These are phyloP conservation scores for Trametes versicolor DNA, from an alignment of 1,284 basidiomycete species.

Conservation along the genomic window DNA sequence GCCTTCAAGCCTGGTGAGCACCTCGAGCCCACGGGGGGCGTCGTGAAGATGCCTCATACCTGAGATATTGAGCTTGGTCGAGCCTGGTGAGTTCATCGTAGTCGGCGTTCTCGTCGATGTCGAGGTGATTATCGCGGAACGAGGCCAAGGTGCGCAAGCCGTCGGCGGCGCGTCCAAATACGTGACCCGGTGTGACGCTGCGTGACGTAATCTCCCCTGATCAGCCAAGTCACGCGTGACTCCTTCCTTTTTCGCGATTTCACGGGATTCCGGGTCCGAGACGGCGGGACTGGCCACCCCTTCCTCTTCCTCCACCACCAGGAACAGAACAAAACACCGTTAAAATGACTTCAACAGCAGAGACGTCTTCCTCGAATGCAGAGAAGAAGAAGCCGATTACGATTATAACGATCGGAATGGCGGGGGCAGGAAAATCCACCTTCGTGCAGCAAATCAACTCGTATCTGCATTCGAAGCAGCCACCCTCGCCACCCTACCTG, in stretches of 20 bases:
- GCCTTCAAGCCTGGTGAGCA: constrained; percentile 46
- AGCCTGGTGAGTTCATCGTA: constrained; percentile 17
- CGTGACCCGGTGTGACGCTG: constrained; percentile 24
- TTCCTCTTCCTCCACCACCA: constrained; percentile 8
- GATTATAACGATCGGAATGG: constrained; percentile 94
- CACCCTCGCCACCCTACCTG: constrained; percentile 87
- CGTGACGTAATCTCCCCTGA: constrained; percentile 2
- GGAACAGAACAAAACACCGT: neutral
- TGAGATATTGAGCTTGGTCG: constrained; percentile 16
- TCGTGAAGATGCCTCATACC: constrained; percentile 24
- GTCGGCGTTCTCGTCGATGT: constrained; percentile 23
- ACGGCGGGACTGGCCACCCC: neutral
- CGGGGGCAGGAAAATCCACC: constrained; percentile 96
- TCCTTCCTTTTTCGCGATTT: constrained; percentile 18
- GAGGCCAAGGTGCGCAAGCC: constrained; percentile 17
- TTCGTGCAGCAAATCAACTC: constrained; percentile 95
- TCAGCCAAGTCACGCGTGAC: constrained; percentile 26
- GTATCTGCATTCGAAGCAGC: constrained; percentile 74
- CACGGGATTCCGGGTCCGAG: constrained; percentile 11
- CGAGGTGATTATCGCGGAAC: constrained; percentile 27
- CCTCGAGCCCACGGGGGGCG: constrained; percentile 13
- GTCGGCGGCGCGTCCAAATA: constrained; percentile 17
- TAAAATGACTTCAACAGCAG: constrained; percentile 22
- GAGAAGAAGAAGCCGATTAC: constrained; percentile 72
- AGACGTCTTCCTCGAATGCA: constrained; percentile 5